Percentiles rank a stretch among this genome's conserved stretches.
Evolutionary conservation across 148 eudicot genomes (phyloP).

Genomic region (Limonium bicolor): DNA sequence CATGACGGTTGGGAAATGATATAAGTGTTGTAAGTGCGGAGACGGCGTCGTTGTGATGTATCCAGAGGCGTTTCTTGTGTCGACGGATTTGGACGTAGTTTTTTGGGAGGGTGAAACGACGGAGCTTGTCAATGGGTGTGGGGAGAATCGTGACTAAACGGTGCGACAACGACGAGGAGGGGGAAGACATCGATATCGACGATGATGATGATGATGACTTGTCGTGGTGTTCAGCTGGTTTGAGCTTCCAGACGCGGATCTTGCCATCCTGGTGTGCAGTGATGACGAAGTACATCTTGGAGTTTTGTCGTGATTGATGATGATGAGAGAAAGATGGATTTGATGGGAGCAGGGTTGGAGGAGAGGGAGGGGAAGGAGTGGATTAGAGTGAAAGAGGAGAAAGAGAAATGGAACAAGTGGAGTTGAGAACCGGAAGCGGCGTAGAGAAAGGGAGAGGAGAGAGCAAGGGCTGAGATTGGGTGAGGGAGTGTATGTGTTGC

Average conservation of each 20-base stretch:
- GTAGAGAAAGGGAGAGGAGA: constrained; percentile 25
- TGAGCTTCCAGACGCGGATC: constrained; percentile 57
- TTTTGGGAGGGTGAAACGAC: constrained; percentile 27
- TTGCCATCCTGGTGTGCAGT: constrained; percentile 66
- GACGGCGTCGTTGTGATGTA: constrained; percentile 67
- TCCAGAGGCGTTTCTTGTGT: constrained; percentile 62
- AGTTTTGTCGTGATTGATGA: too few relatives aligned
- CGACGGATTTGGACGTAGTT: constrained; percentile 53
- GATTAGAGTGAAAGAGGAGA: constrained; percentile 2
- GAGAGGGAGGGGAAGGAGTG: constrained; percentile 16
- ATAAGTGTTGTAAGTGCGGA: constrained; percentile 61
- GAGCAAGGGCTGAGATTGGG: constrained; percentile 21
- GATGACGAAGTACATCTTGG: constrained; percentile 11
- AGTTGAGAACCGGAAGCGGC: constrained; percentile 43
- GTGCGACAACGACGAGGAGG: background rate
- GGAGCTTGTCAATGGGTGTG: constrained; percentile 34
- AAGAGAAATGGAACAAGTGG: constrained; percentile 31
- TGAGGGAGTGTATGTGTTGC: constrained; percentile 24
- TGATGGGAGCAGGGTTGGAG: constrained; percentile 15
- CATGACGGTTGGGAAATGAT: too few relatives aligned
- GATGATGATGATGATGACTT: background rate
- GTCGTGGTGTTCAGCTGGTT: constrained; percentile 2
- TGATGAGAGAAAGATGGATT: too few relatives aligned
- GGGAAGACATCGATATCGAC: too few relatives aligned
- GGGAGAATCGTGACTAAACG: constrained; percentile 43